A percentile compares a stretch with the other conserved stretches of the same genome.
Conservation (phyloP, 1,139 yeast genomes). For the Candida mesenterica region DNA sequence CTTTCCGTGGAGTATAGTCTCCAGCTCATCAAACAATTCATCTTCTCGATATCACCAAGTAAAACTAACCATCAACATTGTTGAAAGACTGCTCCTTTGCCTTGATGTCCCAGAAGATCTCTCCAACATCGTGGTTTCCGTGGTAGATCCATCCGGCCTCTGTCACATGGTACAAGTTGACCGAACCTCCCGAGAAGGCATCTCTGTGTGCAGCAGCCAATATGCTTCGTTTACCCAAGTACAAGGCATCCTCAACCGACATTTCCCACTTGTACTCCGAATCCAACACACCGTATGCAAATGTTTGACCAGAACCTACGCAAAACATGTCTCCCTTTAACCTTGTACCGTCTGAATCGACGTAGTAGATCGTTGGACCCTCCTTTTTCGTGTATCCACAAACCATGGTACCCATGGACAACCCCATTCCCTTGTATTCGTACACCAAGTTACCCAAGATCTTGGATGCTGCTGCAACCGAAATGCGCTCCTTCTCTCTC, state of each 20-base stretch:
- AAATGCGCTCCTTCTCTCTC: conserved; percentile 89
- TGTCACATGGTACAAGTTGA: conserved; percentile 88
- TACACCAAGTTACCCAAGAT: conserved; percentile 88
- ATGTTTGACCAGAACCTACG: conserved; percentile 99
- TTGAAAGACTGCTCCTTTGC: conserved; percentile 87
- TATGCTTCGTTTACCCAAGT: conserved; percentile 91
- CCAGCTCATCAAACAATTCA: no score
- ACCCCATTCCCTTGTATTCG: conserved; percentile 96
- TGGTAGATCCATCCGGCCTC: conserved; percentile 94
- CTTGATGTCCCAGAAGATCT: conserved; percentile 89
- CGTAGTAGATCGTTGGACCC: conserved; percentile 94
- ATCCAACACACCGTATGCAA: conserved; percentile 98
- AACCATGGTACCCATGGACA: conserved; percentile 98
- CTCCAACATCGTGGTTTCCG: conserved; percentile 92
- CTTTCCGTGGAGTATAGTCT: no score
- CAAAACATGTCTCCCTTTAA: conserved; percentile 92
- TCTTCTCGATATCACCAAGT: no score
- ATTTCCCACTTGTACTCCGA: conserved; percentile 89
- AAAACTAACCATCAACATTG: conserved; percentile 68
- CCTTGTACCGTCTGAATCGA: conserved; percentile 96
- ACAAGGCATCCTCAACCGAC: conserved; percentile 87
- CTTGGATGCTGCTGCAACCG: conserved; percentile 96
- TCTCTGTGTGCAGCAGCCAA: conserved; percentile 98
- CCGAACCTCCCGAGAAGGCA: conserved; percentile 97
- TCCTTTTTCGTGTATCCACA: conserved; percentile 96